phyloP scores from a whole-genome alignment of 345 rosid genomes.

The Moricandia arvensis region DNA sequence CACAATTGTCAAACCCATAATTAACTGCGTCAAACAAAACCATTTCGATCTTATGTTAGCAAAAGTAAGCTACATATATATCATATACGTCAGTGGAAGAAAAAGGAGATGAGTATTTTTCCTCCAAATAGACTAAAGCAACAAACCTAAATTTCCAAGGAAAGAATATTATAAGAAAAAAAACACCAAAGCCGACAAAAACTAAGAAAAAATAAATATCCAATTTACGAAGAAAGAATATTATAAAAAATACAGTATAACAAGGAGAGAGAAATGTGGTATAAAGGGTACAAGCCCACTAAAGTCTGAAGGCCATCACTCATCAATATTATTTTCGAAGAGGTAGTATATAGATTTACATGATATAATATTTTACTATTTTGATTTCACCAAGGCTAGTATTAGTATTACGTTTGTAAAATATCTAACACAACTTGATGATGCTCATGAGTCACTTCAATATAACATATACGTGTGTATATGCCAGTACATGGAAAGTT shows the following conservation, averaged over 20 bases:
- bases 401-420: slow-evolving; percentile 1
- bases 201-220: slow-evolving; percentile 17
- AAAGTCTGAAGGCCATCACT: slow-evolving; percentile 25
- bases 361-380: background rate
- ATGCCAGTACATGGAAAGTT: slow-evolving; percentile 1
- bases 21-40: slow-evolving; percentile 16
- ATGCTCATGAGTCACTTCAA: background rate
- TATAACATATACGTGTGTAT: background rate
- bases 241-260: slow-evolving; percentile 21
- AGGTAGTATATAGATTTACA: background rate
- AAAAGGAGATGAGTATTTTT: background rate
- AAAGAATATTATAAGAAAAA: background rate
- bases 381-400: slow-evolving; percentile 4
- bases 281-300: slow-evolving; percentile 27
- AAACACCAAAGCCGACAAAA: slow-evolving; percentile 36
- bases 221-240: slow-evolving; percentile 21
- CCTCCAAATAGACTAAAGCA: slow-evolving; percentile 17
- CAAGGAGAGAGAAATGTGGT: slow-evolving; percentile 36
- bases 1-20: slow-evolving; percentile 9
- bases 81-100: slow-evolving; percentile 14
- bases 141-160: slow-evolving; percentile 21
- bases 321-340: slow-evolving; percentile 18
- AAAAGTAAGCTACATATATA: slow-evolving; percentile 15
- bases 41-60: slow-evolving; percentile 3
- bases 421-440: background rate